phyloP scores from a whole-genome alignment of 2,329 filamentous ascomycete species.

The Lachnellula suecica region DNA sequence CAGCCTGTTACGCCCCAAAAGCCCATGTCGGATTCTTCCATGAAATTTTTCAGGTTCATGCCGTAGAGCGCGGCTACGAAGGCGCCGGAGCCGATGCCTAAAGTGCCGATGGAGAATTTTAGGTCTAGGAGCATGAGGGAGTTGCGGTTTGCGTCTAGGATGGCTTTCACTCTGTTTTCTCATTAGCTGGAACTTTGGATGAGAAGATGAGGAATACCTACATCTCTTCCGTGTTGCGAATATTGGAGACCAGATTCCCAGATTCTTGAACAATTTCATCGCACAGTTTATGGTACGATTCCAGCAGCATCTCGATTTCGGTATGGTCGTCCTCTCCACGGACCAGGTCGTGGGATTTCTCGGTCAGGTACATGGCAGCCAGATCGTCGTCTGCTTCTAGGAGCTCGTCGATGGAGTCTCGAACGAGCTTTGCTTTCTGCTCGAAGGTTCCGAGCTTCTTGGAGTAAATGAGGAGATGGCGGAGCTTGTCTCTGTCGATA shows the following conservation, averaged over 20 bases:
- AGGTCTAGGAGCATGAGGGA: slow-evolving; percentile 96
- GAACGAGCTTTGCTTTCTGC: slow-evolving; percentile 90
- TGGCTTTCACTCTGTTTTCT: slow-evolving; percentile 76
- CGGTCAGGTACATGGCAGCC: slow-evolving; percentile 90
- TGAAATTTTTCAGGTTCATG: slow-evolving; percentile 99
- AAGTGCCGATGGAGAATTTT: slow-evolving; percentile 92
- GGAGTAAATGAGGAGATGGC: slow-evolving; percentile 86
- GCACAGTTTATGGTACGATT: slow-evolving; percentile 96
- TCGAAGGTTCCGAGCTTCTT: slow-evolving; percentile 97
- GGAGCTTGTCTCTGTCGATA: slow-evolving; percentile 90
- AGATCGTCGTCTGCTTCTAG: slow-evolving; percentile 96
- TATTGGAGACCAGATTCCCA: slow-evolving; percentile 88
- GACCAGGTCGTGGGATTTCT: slow-evolving; percentile 73
- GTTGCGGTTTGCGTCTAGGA: slow-evolving; percentile 96
- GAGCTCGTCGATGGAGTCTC: slow-evolving; percentile 92
- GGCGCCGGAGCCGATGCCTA: slow-evolving; percentile 91
- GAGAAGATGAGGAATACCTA: slow-evolving; percentile 44
- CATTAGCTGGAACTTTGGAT: slow-evolving; percentile 18
- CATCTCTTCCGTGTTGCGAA: slow-evolving; percentile 98
- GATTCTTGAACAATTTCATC: slow-evolving; percentile 97
- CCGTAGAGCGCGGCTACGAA: slow-evolving; percentile 98
- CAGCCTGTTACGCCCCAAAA: slow-evolving; percentile 73
- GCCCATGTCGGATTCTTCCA: slow-evolving; percentile 88
- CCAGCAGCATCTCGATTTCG: slow-evolving; percentile 93
- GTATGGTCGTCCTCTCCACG: slow-evolving; percentile 85